Evolutionary conservation across 2,329 filamentous ascomycete species (phyloP).

Genomic region (Exutisphaerella laricina): DNA sequence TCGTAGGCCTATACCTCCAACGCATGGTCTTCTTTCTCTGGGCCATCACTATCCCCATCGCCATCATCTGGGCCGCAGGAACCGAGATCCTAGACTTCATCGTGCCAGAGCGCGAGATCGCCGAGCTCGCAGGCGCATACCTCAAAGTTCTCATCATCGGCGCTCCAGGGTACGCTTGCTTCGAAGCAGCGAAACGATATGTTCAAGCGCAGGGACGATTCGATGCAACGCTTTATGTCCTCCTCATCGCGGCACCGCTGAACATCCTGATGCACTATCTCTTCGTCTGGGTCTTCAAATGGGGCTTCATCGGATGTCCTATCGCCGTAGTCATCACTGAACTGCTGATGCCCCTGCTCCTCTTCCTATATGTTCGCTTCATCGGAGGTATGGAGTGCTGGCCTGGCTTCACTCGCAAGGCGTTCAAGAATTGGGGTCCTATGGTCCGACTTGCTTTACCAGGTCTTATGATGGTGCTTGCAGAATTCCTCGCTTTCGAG

Average conservation of each 20-base stretch:
- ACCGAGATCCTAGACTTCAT: slow-evolving; percentile 58
- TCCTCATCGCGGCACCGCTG: slow-evolving; percentile 74
- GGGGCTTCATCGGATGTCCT: slow-evolving; percentile 73
- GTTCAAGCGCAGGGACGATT: slow-evolving; percentile 87
- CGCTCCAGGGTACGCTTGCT: slow-evolving; percentile 68
- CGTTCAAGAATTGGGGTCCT: slow-evolving; percentile 68
- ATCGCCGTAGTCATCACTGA: slow-evolving; percentile 72
- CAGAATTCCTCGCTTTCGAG: slow-evolving; percentile 83
- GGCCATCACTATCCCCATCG: slow-evolving; percentile 65
- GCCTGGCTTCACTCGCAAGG: slow-evolving; percentile 68
- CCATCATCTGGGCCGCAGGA: slow-evolving; percentile 63
- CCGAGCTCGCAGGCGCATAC: slow-evolving; percentile 66
- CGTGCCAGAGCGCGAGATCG: slow-evolving; percentile 66
- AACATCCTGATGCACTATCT: slow-evolving; percentile 77
- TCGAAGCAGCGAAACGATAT: slow-evolving; percentile 78
- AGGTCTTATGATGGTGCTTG: slow-evolving; percentile 88
- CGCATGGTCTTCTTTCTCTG: slow-evolving; percentile 75
- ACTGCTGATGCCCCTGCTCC: slow-evolving; percentile 64
- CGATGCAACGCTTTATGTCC: slow-evolving; percentile 72
- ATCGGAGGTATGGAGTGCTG: slow-evolving; percentile 70
- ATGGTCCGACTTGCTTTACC: slow-evolving; percentile 87
- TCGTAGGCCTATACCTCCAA: slow-evolving; percentile 79
- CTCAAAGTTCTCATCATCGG: slow-evolving; percentile 64
- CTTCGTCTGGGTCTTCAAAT: slow-evolving; percentile 61
- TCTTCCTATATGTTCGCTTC: slow-evolving; percentile 69